phyloP scores from a whole-genome alignment of 2,329 filamentous ascomycete species.

The Knufia petricola region DNA sequence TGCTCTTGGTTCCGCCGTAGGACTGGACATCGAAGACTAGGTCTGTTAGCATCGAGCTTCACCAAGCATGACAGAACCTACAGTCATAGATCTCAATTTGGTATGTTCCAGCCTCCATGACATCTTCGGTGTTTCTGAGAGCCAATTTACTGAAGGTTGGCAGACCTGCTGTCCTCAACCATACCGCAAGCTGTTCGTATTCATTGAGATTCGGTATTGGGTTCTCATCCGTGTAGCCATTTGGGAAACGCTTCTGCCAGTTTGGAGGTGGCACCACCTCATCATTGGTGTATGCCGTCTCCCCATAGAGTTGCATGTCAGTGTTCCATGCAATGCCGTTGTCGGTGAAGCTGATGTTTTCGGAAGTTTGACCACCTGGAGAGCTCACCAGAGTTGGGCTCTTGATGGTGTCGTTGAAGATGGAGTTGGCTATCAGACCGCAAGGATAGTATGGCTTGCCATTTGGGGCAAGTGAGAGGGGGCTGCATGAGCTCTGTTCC shows the following conservation, averaged over 20 bases:
- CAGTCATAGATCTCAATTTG: constrained; percentile 65
- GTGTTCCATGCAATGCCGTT: constrained; percentile 77
- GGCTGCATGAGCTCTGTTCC: constrained; percentile 61
- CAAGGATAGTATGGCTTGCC: constrained; percentile 81
- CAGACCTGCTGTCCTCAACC: constrained; percentile 95
- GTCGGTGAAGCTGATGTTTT: constrained; percentile 65
- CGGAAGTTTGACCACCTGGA: constrained; percentile 26
- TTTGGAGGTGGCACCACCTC: constrained; percentile 76
- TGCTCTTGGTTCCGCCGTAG: constrained; percentile 44
- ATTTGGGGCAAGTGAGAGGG: constrained; percentile 48
- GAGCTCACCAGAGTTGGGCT: constrained; percentile 54
- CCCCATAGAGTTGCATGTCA: constrained; percentile 69
- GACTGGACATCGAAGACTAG: constrained; percentile 67
- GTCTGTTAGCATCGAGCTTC: constrained; percentile 2
- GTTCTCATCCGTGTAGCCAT: constrained; percentile 56
- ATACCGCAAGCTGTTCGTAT: constrained; percentile 86
- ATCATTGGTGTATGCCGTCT: constrained; percentile 53
- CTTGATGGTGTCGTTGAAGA: constrained; percentile 88
- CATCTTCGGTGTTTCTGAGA: constrained; percentile 62
- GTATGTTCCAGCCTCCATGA: constrained; percentile 64
- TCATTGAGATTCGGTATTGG: constrained; percentile 62
- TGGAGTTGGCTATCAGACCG: constrained; percentile 88
- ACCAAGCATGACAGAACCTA: constrained; percentile 39
- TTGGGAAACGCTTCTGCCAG: constrained; percentile 62
- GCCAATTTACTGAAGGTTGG: constrained; percentile 93